Base-by-base conservation (phyloP, 208 protist genomes). In the Crithidia mellificae region DNA sequence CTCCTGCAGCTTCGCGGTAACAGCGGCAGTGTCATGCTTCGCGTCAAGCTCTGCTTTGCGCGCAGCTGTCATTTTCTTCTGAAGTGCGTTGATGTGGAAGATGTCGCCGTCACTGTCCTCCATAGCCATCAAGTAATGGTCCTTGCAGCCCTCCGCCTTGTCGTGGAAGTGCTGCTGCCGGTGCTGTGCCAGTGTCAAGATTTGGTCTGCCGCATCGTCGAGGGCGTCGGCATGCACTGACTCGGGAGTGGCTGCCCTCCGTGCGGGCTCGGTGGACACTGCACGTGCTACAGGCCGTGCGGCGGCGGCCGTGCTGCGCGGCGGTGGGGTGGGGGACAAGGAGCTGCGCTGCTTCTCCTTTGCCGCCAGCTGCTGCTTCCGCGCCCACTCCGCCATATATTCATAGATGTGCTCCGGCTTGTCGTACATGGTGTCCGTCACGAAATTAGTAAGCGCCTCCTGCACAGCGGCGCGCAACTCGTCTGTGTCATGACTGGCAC, bases 41-140 rank as follows among this genome's bases (percentile, higher is more conserved):
- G 68, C 68, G 29, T 44, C 44, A 46, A 59, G 20, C 32, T 46
- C 68, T 14, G 20, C 38, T 27, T 61, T 63, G 20, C 68, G 68
- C 14, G 68, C 19, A 6, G 51, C 49, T 3, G 15, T 25, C 58
- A 73, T 73, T 22, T 59, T 65, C 41, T 59, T 65, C 29, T 62
- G 52, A 8, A 74, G 61, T 12, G 29, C 22, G 46, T 63, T 63
- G 52, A 68, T 15, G 52, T 74, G 34, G 12, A 74, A 58, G n/a
- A 85, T 51, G 39, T 85, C 80, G 24, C 61, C 58, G 36, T 80
- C 75, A 53, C 80, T 85, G 66, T 85, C 80, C 49, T 85, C 80
- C 25, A 85, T 58, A 0, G 80, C 56, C 50, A 85, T 69, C 58
- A 85, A 46, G 59, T 85, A 85, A 47, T 72, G 66, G 34, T 85